Conservation (phyloP, 2,329 filamentous ascomycete genomes). For the Pseudogymnoascus sp. region DNA sequence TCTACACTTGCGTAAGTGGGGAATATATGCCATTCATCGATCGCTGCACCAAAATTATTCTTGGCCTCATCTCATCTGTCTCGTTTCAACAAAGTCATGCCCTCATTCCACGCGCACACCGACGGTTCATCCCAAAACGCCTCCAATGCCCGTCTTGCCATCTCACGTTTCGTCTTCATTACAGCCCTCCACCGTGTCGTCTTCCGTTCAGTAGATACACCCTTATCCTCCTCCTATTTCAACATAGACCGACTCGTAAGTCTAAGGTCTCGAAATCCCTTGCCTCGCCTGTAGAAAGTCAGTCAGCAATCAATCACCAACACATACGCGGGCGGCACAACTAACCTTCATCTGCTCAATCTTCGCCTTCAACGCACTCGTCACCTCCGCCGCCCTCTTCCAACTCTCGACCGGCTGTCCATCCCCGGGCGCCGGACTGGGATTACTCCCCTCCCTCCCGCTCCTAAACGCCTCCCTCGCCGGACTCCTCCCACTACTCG, state of each 20-base stretch:
- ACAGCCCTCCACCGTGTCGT: not conserved
- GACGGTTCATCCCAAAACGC: not conserved
- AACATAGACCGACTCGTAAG: not conserved
- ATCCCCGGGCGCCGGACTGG: constrained; percentile 24
- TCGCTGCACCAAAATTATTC: not conserved
- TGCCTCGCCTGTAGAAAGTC: constrained; percentile 37
- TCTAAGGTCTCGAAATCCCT: constrained; percentile 39
- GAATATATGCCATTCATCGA: not conserved
- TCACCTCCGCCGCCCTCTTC: constrained; percentile 95
- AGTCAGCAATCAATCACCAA: constrained; percentile 10
- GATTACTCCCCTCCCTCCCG: constrained; percentile 25
- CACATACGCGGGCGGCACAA: not conserved
- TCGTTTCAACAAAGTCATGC: not conserved
- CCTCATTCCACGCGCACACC: not conserved
- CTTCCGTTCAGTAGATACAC: not conserved
- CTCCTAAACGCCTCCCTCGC: constrained; percentile 20
- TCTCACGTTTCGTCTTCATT: not conserved
- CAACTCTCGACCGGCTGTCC: constrained; percentile 75
- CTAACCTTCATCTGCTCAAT: constrained; percentile 95
- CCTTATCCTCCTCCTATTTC: not conserved
- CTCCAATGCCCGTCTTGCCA: not conserved
- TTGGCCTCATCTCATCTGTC: not conserved
- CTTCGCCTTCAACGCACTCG: constrained; percentile 89
- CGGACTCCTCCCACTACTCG: constrained; percentile 27
- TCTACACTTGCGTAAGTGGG: too few relatives aligned